Evolutionary conservation across 495 filamentous ascomycete genomes (phyloP).

Genomic region (Daldinia concentrica): DNA sequence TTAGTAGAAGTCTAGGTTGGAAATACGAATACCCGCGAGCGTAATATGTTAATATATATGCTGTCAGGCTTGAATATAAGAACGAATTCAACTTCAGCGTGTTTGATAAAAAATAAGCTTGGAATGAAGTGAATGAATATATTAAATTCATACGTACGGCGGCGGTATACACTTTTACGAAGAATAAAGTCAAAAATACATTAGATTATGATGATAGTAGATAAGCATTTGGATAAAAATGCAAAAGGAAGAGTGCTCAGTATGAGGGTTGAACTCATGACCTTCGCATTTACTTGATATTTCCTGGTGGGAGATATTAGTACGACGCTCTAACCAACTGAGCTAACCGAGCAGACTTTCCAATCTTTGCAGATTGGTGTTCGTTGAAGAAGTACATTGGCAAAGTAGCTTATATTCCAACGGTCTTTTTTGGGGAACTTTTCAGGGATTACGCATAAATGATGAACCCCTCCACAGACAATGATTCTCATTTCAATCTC

Average conservation of each 20-base stretch:
- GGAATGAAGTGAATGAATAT: too few species aligned
- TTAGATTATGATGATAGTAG: too few species aligned
- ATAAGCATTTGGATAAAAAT: not conserved
- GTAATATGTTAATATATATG: not conserved
- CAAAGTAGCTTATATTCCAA: not conserved
- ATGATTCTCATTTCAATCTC: too few species aligned
- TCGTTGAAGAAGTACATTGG: not conserved
- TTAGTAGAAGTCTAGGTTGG: not conserved
- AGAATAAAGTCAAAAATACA: not conserved
- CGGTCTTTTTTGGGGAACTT: not conserved
- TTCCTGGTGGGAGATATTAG: conserved; percentile 6
- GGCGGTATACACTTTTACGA: not conserved
- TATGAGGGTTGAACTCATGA: conserved; percentile 16
- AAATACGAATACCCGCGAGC: conserved; percentile 6
- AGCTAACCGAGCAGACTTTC: conserved; percentile 17
- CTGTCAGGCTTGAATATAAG: too few species aligned
- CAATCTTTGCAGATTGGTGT: too few species aligned
- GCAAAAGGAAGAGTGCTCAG: conserved; percentile 4
- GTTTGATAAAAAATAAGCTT: too few species aligned
- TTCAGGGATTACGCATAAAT: too few species aligned
- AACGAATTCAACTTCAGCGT: too few species aligned
- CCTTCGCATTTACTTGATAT: conserved; percentile 15
- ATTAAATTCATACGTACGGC: too few species aligned
- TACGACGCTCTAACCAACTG: conserved; percentile 15
- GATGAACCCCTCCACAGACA: too few species aligned